Evolutionary conservation across 169 alveolate genomes (phyloP), one percentile per base, ranked within the genome.

Genomic region (Babesia ovis): DNA sequence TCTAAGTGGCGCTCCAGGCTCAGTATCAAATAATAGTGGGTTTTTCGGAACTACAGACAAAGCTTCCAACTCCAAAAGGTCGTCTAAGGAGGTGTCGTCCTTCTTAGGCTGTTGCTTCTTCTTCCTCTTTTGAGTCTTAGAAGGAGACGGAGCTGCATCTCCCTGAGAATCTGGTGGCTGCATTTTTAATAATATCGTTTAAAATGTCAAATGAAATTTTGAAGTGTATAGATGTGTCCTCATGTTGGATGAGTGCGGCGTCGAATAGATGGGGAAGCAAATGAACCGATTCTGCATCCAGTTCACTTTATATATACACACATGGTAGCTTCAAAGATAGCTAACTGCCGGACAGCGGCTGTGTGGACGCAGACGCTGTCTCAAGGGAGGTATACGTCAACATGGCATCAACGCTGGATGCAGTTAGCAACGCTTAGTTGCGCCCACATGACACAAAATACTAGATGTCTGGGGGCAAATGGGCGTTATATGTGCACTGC

Each of bases 1-100:
- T 11, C 87, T 61, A 9, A 79, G 12, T 11, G 87, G 82, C 58
- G 56, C 87, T 41, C 80, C 77, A 11, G 70, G 60, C 37, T 34
- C 46, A 25, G 83, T 56, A 46, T 68, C 51, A 34, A 31, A 14
- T 64, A 79, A 25, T 20, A 79, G 56, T 11, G 83, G 82, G 39
- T 79, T 79, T 12, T 39, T 45, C 8, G 66, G 72, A 0, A 54
- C 23, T 14, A 79, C 43, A 16, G 67, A 54, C 11, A 79, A 37
- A 27, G 83, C 4, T 35, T 79, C 87, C 20, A 76, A 77, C 39
- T 76, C 80, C 61, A 79, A 25, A 16, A 79, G 57, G 16, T 53
- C 82, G 25, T 79, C 76, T n/a, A 22, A 20, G 27, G 73, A 66
- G 32, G 8, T 59, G 37, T 66, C 66, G 50, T 39, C 50, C 32